Evolutionary conservation across 1,284 basidiomycete genomes (phyloP).

Genomic region (Inonotus hispidus): DNA sequence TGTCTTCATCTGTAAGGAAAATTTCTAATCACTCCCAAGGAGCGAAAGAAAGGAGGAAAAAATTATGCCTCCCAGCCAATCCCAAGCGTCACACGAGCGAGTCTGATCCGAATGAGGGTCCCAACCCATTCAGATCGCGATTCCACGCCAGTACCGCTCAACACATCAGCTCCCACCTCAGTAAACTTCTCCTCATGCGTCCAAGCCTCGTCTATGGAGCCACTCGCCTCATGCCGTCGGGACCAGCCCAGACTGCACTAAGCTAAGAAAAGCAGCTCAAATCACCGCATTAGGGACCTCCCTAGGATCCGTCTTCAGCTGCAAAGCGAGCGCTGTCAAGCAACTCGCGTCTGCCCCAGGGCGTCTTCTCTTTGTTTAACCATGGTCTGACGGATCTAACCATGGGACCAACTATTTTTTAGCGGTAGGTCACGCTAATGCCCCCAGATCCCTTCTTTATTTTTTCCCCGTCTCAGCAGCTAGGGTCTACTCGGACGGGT

Average conservation of each 20-base stretch:
- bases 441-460: slow-evolving; percentile 6
- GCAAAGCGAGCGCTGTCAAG: slow-evolving; percentile 6
- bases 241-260: not conserved
- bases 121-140: not conserved
- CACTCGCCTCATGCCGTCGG: not conserved
- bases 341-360: slow-evolving; percentile 15
- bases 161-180: not conserved
- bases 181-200: not conserved
- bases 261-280: not conserved
- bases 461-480: slow-evolving; percentile 14
- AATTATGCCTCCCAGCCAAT: not conserved
- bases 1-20: not conserved
- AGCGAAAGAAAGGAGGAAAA: not conserved
- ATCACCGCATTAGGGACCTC: slow-evolving; percentile 9
- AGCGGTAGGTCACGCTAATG: slow-evolving; percentile 11
- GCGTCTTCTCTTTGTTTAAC: slow-evolving; percentile 3
- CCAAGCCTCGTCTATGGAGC: slow-evolving; percentile 1
- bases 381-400: slow-evolving; percentile 14
- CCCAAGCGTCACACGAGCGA: not conserved
- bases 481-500: slow-evolving; percentile 14
- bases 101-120: slow-evolving; percentile 6
- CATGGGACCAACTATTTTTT: slow-evolving; percentile 13
- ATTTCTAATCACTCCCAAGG: not conserved
- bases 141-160: slow-evolving; percentile 2
- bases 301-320: slow-evolving; percentile 8